Percentiles rank a stretch among this genome's conserved stretches.
Evolutionary conservation across 331 rosid genomes (phyloP).

Genomic region (Stylosanthes scabra): DNA sequence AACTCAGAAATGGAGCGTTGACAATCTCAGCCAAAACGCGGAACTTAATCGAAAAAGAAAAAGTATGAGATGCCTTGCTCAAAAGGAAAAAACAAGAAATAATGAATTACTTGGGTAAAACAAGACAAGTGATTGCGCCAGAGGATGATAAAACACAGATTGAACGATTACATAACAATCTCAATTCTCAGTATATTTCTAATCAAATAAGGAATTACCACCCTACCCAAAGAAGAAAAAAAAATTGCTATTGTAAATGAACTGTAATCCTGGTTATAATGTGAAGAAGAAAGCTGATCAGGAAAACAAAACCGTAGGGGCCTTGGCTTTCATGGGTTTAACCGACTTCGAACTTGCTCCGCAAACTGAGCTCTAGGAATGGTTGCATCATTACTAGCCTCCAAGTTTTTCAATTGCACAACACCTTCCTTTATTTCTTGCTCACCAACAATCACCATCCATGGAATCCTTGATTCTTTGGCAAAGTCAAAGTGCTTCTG

Average conservation of each 20-base stretch:
- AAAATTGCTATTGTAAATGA: neutral
- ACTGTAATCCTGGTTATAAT: neutral
- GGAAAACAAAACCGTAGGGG: neutral
- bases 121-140: neutral
- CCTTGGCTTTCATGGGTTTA: conserved; percentile 44
- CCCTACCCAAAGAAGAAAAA: no score
- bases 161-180: conserved; percentile 2
- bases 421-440: conserved; percentile 70
- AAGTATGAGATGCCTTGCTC: no score
- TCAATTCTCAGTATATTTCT: neutral
- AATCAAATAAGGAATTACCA: neutral
- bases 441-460: conserved; percentile 83
- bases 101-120: neutral
- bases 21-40: no score
- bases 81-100: neutral
- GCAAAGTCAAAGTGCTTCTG: conserved; percentile 81
- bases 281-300: neutral
- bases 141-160: neutral
- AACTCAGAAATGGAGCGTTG: no score
- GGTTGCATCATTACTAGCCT: conserved; percentile 45
- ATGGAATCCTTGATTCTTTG: conserved; percentile 78
- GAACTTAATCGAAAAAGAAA: no score
- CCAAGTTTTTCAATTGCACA: conserved; percentile 65
- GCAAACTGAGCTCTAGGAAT: conserved; percentile 60
- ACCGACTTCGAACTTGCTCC: conserved; percentile 62